These are phyloP conservation scores for Periconia digitata DNA, from an alignment of 2,329 filamentous ascomycete species.

Conservation along the genomic window DNA sequence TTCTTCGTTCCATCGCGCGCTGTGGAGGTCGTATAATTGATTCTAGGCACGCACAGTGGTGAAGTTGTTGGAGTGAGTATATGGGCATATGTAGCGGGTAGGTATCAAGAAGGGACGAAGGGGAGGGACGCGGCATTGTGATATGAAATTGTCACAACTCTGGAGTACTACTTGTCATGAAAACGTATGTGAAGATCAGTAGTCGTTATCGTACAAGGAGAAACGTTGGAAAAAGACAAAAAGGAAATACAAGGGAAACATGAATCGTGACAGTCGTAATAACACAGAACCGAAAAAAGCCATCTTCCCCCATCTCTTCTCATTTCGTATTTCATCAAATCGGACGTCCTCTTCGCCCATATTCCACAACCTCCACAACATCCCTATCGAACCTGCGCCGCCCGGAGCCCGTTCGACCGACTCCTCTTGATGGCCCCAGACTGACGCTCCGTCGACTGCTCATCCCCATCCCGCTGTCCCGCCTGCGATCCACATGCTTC, in stretches of 20 bases:
- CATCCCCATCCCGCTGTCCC: slow-evolving; percentile 29
- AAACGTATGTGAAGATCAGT: not conserved
- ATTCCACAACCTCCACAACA: slow-evolving; percentile 26
- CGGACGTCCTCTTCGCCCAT: slow-evolving; percentile 9
- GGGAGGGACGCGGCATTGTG: no score
- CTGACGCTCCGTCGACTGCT: slow-evolving; percentile 31
- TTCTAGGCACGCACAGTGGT: no score
- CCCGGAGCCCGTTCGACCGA: slow-evolving; percentile 19
- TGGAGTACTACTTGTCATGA: no score
- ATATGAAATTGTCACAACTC: no score
- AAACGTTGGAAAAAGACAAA: not conserved
- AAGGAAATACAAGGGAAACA: not conserved
- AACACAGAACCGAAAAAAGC: not conserved
- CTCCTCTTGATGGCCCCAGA: slow-evolving; percentile 18
- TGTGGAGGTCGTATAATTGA: no score
- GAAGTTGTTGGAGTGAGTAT: no score
- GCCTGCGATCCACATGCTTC: slow-evolving; percentile 16
- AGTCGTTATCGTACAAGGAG: not conserved
- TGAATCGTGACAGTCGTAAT: no score
- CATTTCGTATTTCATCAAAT: slow-evolving; percentile 1
- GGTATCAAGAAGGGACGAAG: no score
- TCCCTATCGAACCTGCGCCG: slow-evolving; percentile 24
- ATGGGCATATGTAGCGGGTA: no score
- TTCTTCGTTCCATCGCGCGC: no score
- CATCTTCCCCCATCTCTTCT: not conserved